phyloP scores from a whole-genome alignment of 257 asterid species.

The Gentiana dahurica region DNA sequence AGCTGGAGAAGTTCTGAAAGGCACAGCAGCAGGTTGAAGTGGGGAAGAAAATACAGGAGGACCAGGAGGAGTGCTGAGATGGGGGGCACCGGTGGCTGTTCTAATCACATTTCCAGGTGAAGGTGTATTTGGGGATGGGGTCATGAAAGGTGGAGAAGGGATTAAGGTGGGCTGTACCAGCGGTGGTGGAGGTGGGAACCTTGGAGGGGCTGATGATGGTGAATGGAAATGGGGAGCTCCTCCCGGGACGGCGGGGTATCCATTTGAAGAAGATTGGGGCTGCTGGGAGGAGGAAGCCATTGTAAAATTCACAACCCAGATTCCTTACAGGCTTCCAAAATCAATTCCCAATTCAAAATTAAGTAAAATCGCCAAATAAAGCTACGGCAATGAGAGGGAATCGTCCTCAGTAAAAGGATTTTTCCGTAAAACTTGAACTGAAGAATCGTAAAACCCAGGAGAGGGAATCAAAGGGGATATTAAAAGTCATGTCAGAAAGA shows the following conservation, averaged over 20 bases:
- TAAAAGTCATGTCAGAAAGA: too few species aligned
- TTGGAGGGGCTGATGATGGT: slow-evolving; percentile 26
- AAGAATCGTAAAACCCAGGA: background rate
- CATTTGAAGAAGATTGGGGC: slow-evolving; percentile 42
- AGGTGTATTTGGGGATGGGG: slow-evolving; percentile 63
- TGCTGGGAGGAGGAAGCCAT: slow-evolving; percentile 37
- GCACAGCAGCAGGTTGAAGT: slow-evolving; percentile 92
- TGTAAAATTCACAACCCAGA: slow-evolving; percentile 1
- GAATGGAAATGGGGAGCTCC: slow-evolving; percentile 26
- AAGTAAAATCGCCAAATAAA: background rate
- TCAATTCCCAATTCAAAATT: background rate
- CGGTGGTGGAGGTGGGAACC: slow-evolving; percentile 56
- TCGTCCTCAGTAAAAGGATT: background rate
- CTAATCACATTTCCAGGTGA: slow-evolving; percentile 59
- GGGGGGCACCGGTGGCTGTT: slow-evolving; percentile 53
- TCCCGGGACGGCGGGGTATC: slow-evolving; percentile 25
- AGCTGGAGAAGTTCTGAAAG: slow-evolving; percentile 90
- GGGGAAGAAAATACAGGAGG: slow-evolving; percentile 96
- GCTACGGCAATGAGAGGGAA: background rate
- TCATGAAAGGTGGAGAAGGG: slow-evolving; percentile 52
- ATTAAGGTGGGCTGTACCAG: slow-evolving; percentile 49
- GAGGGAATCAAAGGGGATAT: background rate
- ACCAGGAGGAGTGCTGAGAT: slow-evolving; percentile 93
- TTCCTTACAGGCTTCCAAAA: background rate
- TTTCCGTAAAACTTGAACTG: background rate